Base-by-base conservation (phyloP, 2,329 filamentous ascomycete genomes). In the Talaromyces sp. region DNA sequence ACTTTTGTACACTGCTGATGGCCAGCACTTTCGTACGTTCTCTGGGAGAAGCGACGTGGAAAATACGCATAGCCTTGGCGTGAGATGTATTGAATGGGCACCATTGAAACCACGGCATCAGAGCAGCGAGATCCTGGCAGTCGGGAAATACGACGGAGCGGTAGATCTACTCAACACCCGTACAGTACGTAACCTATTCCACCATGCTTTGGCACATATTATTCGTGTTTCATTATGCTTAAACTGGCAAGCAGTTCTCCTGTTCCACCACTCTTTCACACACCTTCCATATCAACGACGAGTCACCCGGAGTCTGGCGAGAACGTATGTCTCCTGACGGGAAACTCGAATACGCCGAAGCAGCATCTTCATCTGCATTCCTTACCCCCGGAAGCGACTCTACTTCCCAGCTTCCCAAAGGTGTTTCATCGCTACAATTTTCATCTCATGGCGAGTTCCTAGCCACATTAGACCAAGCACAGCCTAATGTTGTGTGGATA, bases 1-100 rank as follows among this genome's bases (percentile, higher is more conserved):
- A 10, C 69, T 79, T 56, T 75, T 86, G 40, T 84, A 81, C 63
- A 85, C 84, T 1, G 80, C 82, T 2, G 82, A 85, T 63, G 84
- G 82, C 1, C 77, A 85, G 61, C 72, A 80, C 3, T 86, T 81
- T 68, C 77, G 81, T 56, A 80, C 78, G 0, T 82, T 81, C 61
- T 72, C 72, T 3, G 76, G 77, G 4, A 66, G 68, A 6, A 60
- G 67, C 5, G 72, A 72, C 11, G 65, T 73, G 3, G 70, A 71
- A 48, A 67, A 65, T 21, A 68, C 75, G 3, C 66, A 72, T 58
- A 79, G 80, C 35, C 64, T 82, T 19, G 81, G 81, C 0, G 75
- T 82, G 33, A 80, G 75, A 65, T 75, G 71, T 5, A 72, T 83
- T 39, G 79, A 81, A 70, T 84, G 81, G 81, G 73, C 77, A 31